Base-by-base conservation (phyloP, 257 asterid species). In the Ballota nigra region DNA sequence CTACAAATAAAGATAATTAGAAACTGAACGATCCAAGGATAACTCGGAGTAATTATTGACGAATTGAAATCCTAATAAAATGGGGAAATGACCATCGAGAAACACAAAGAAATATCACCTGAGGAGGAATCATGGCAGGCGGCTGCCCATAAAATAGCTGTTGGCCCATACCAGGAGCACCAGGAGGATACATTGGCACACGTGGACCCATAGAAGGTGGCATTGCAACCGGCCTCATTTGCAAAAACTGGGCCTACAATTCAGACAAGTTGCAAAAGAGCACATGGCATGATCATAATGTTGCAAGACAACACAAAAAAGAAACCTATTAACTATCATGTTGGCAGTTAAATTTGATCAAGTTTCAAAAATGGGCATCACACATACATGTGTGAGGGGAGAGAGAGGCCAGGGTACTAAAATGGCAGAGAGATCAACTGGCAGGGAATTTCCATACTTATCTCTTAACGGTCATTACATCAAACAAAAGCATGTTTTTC, bases 71-170 rank as follows among this genome's bases (percentile, higher is more conserved):
- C 60, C 6, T 53, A 53, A 19, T 20, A 19, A 53, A 52, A 19
- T 19, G 12, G 22, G 53, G 63, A n/a, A 29, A 34, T 1, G 23
- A 45, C 62, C n/a, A 24, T 5, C 45, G 20, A 8, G 6, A 19
- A 43, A 12, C 5, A 29, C 26, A 55, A n/a, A 4, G 6, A n/a
- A 2, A 29, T 33, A 0, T 16, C 64, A 92, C 98, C 96, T 89
- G 98, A 57, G 92, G 91, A 65, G 92, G 96, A 15, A 92, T 84
- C 29, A 91, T 76, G 57, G 90, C 79, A 41, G 94, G 95, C 36
- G 78, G 76, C 83, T 92, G 96, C n/a, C 96, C 98, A 69, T 89
- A 89, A 62, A 89, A 89, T 33, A 89, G 80, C 84, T 86, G 98
- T 61, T 88, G 98, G 19, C 96, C 94, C 3, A 87, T 85, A 52